Conservation (phyloP, 768 basidiomycete species). For the Mycena vulgaris region DNA sequence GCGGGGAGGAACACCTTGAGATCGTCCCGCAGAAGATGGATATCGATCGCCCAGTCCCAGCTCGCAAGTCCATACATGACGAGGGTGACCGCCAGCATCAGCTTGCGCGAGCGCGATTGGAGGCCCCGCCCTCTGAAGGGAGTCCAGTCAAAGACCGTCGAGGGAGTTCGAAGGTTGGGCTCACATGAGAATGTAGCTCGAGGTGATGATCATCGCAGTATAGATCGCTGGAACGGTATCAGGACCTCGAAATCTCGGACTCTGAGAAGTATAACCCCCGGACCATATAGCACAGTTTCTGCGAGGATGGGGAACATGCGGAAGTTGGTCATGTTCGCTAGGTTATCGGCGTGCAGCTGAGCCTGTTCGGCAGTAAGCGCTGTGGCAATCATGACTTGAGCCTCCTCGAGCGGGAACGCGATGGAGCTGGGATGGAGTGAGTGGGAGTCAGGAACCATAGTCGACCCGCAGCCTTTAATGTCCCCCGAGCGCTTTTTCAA, state of each 20-base stretch:
- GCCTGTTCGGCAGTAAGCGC: slow-evolving; percentile 10
- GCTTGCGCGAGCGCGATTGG: slow-evolving; percentile 15
- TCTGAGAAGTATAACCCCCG: background rate
- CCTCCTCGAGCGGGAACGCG: no score
- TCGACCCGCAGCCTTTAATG: no score
- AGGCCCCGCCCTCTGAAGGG: slow-evolving; percentile 17
- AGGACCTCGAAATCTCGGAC: background rate
- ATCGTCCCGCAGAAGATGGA: slow-evolving; percentile 24
- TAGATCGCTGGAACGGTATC: background rate
- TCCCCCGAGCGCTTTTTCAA: no score
- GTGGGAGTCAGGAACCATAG: no score
- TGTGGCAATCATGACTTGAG: slow-evolving; percentile 5
- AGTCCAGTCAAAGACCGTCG: background rate
- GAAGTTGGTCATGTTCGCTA: slow-evolving; percentile 18
- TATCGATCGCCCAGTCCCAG: slow-evolving; percentile 33
- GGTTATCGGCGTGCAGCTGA: slow-evolving; percentile 1
- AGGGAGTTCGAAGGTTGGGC: background rate
- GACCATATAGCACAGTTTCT: slow-evolving; percentile 26
- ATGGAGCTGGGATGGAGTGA: no score
- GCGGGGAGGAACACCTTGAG: slow-evolving; percentile 26
- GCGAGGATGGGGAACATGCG: slow-evolving; percentile 19
- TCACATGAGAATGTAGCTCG: slow-evolving; percentile 20
- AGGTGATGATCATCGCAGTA: background rate
- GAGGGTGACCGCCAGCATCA: slow-evolving; percentile 23
- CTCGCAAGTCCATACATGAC: slow-evolving; percentile 23